Base-by-base conservation (phyloP, 169 alveolate species). In the Cryptosporidium ubiquitum region DNA sequence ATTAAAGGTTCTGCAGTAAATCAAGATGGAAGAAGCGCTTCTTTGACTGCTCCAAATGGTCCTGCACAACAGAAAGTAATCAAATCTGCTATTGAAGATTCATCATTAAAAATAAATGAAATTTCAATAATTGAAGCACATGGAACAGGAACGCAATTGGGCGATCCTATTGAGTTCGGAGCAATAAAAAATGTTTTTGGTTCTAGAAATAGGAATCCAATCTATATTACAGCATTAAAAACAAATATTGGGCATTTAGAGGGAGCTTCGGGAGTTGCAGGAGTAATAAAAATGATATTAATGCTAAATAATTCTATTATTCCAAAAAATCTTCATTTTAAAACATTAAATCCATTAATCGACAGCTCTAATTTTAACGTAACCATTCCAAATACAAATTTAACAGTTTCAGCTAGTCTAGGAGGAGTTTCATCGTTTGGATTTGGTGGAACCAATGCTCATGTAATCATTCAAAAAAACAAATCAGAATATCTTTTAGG, bases 201-300 rank as follows among this genome's bases (percentile, higher is more conserved):
- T 20, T 37, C 40, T 7, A 61, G 66, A 42, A 61, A 73, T 9
- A 61, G 84, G 12, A 14, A 69, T 18, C 93, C 93, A 0, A 71
- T 92, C 3, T 70, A 71, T 49, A 47, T 92, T 35, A 91, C 92
- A 16, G 85, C 93, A 5, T 91, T 85, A 29, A 89, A 92, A 68
- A 92, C 91, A 51, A 91, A 92, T 71, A 79, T 86, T 44, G 95
- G 95, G 18, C 95, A 92, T 74, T 86, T 92, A n/a, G 95, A 92
- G 29, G 91, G 91, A 40, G 91, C 91, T 7, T 84, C 91, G 9
- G 91, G 91, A 33, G 20, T 84, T 7, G 86, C 68, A 40, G 91
- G 91, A 7, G 66, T 84, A 5, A 57, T 84, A 16, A 84, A 84
- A 26, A 60, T 58, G 66, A 44, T 84, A 40, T 31, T 84, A 33